Evolutionary conservation across 345 rosid genomes (phyloP).

Genomic region (Eucalyptus tenuipes): DNA sequence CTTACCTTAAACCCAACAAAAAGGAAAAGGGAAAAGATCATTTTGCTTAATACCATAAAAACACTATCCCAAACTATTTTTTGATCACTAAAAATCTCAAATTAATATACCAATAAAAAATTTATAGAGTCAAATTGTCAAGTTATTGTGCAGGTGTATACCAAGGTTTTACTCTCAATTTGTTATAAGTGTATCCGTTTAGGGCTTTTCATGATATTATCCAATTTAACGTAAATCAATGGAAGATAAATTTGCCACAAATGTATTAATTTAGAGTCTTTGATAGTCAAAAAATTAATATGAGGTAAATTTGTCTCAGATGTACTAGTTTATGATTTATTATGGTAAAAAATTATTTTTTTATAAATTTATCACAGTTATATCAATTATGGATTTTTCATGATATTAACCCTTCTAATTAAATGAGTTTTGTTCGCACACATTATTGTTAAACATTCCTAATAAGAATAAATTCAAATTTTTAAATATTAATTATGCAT

Average conservation of each 20-base stretch:
- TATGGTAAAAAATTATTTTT: too few relatives aligned
- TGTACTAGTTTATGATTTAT: too few relatives aligned
- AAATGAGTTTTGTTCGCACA: neutral
- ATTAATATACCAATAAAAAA: accelerated
- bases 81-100: too few relatives aligned
- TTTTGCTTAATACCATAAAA: accelerated
- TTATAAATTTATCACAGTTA: neutral
- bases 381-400: neutral
- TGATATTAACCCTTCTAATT: neutral
- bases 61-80: accelerated
- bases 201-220: accelerated
- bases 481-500: neutral
- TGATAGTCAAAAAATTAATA: accelerated
- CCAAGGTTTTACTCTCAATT: accelerated
- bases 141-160: too few relatives aligned
- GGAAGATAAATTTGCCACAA: accelerated
- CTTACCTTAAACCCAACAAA: neutral
- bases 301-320: accelerated
- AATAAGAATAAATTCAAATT: neutral
- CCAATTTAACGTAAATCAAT: accelerated
- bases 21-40: neutral
- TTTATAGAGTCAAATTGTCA: accelerated
- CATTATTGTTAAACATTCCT: neutral
- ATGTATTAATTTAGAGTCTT: accelerated
- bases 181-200: accelerated